Evolutionary conservation across 179 eudicot species (phyloP).

Genomic region (Patellifolia procumbens): DNA sequence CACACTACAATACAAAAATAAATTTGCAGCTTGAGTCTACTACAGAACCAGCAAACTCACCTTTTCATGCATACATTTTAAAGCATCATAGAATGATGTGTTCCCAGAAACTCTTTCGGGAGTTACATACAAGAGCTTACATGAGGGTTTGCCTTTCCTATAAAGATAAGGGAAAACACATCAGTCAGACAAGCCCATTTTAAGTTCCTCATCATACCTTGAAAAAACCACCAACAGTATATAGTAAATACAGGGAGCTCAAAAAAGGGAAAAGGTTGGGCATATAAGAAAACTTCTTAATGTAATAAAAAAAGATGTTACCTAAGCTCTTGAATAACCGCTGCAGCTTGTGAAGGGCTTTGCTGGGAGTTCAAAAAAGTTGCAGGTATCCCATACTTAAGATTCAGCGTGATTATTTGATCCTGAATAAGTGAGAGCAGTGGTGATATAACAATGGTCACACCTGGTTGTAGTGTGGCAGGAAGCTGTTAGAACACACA

Average conservation of each 20-base stretch:
- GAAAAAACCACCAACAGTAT: neutral
- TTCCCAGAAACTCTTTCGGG: slow-evolving; percentile 95
- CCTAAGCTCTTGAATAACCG: slow-evolving; percentile 90
- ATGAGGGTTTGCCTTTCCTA: slow-evolving; percentile 89
- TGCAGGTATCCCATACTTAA: slow-evolving; percentile 85
- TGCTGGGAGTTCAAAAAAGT: slow-evolving; percentile 97
- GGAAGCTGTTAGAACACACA: slow-evolving; percentile 65
- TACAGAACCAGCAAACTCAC: slow-evolving; percentile 38
- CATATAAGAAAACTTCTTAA: neutral
- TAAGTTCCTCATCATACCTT: slow-evolving; percentile 2
- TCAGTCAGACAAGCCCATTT: slow-evolving; percentile 1
- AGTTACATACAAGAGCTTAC: slow-evolving; percentile 96
- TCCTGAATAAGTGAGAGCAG: slow-evolving; percentile 97
- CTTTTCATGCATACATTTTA: slow-evolving; percentile 63
- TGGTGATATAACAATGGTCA: slow-evolving; percentile 91
- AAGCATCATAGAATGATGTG: slow-evolving; percentile 61
- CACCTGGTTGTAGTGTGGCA: slow-evolving; percentile 82
- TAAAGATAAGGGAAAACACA: slow-evolving; percentile 14
- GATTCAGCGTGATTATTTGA: slow-evolving; percentile 88
- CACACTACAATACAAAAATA: slow-evolving; percentile 3
- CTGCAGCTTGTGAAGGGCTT: slow-evolving; percentile 76
- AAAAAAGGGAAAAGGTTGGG: neutral
- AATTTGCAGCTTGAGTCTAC: neutral
- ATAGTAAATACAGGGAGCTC: neutral
- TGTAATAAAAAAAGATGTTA: slow-evolving; percentile 23